These are phyloP conservation scores for Pelargonium fulgidum DNA, from an alignment of 441 rosid species.

Conservation along the genomic window DNA sequence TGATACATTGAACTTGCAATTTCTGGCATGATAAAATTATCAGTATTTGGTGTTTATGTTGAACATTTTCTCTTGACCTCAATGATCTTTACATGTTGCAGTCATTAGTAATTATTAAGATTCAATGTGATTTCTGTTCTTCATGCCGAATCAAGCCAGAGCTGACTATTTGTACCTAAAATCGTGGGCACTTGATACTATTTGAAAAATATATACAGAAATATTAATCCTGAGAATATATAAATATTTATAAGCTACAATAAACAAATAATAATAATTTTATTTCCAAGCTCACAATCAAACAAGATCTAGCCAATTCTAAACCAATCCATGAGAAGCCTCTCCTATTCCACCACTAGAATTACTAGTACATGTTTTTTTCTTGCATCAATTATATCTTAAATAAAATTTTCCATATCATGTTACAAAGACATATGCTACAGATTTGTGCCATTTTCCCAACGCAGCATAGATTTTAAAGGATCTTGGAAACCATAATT, in stretches of 20 bases:
- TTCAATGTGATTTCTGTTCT: too few species aligned
- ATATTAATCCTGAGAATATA: too few species aligned
- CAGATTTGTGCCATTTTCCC: background rate
- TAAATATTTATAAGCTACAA: too few species aligned
- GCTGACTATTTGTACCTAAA: background rate
- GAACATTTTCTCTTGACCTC: too few species aligned
- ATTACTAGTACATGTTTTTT: background rate
- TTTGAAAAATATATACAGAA: too few species aligned
- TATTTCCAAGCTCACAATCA: background rate
- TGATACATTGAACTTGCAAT: constrained; percentile 3
- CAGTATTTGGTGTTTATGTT: too few species aligned
- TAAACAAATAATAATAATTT: too few species aligned
- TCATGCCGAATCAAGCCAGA: too few species aligned
- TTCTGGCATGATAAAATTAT: too few species aligned
- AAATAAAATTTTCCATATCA: background rate
- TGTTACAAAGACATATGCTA: background rate
- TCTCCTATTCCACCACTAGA: background rate
- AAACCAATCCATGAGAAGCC: background rate
- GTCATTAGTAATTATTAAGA: too few species aligned
- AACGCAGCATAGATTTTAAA: background rate
- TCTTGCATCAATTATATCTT: background rate
- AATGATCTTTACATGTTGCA: too few species aligned
- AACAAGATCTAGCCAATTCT: background rate
- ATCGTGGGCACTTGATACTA: too few species aligned
- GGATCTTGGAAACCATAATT: constrained; percentile 1